A percentile compares a stretch with the other conserved stretches of the same genome.
Conservation (phyloP, 129 eudicot species). For the Flaveria brownii region DNA sequence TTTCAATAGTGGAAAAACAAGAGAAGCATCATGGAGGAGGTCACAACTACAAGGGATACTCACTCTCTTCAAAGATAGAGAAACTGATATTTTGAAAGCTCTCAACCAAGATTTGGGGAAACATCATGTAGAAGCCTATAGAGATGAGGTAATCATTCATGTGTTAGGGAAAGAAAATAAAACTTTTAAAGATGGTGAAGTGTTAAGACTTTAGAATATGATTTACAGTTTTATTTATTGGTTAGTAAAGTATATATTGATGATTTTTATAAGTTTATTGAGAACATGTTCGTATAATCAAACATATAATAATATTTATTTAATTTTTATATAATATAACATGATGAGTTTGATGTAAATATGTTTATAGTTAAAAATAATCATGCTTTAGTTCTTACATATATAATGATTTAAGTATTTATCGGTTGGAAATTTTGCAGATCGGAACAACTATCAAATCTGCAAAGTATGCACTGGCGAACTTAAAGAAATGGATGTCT, state of each 20-base stretch:
- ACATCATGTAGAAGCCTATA: conserved; percentile 64
- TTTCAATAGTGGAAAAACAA: conserved; percentile 67
- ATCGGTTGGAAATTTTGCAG: conserved; percentile 33
- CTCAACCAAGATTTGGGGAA: conserved; percentile 77
- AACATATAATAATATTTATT: too few relatives aligned
- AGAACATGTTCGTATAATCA: too few relatives aligned
- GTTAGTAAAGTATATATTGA: too few relatives aligned
- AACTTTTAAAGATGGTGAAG: neutral
- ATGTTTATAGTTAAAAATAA: too few relatives aligned
- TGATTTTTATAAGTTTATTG: too few relatives aligned
- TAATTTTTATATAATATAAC: too few relatives aligned
- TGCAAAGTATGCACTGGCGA: conserved; percentile 54
- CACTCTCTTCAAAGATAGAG: conserved; percentile 53
- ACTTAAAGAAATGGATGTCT: conserved; percentile 65
- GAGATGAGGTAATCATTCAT: conserved; percentile 70
- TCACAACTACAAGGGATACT: conserved; percentile 57
- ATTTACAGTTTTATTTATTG: too few relatives aligned
- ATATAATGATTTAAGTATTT: too few relatives aligned
- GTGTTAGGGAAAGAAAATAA: neutral
- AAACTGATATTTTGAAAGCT: conserved; percentile 57
- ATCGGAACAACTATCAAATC: conserved; percentile 66
- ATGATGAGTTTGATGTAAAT: too few relatives aligned
- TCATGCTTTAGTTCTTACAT: too few relatives aligned
- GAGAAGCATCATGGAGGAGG: conserved; percentile 70
- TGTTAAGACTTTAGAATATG: too few relatives aligned